Base-by-base conservation (phyloP, 768 basidiomycete species). In the Boletales sp. region DNA sequence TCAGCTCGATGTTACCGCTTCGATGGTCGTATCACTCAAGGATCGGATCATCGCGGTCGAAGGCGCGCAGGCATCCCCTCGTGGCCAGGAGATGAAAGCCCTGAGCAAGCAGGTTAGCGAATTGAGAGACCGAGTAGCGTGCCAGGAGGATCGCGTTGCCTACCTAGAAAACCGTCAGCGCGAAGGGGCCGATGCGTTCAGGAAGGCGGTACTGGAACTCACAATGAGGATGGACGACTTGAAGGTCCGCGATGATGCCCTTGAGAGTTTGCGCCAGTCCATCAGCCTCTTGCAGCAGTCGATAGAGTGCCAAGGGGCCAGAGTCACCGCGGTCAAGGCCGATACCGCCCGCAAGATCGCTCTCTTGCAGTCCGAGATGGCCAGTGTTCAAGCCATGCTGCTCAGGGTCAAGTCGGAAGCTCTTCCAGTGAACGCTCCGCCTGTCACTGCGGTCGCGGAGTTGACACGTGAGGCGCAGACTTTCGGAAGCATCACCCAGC, bases 21-120 rank as follows among this genome's bases (percentile, higher is more conserved):
- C 51, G 30, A 54, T 51, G 2, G 32, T 65, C 31, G 48, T 55
- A 15, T 45, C 45, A 0, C 58, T 64, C 46, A 51, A 53, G 54
- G 48, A 56, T 48, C 58, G 64, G 14, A 19, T 63, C 18, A 30
- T 46, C 15, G 39, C 31, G 5, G 41, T 58, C 40, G 64, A 64
- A 41, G 48, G 45, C 10, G 41, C 28, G 0, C 49, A 38, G 34
- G 4, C 44, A 3, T 30, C 30, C 1, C n/a, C 10, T 2, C 41
- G 32, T 30, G 38, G 15, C 11, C 44, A 32, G 30, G 52, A 44
- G 13, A 40, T 38, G 5, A 50, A 52, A n/a, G 42, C 21, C 8
- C 48, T 57, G 33, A n/a, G 21, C 13, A 54, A 35, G 44, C 54
- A 41, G 31, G 21, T 63, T 28, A 37, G 25, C 15, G 43, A 44